Evolutionary conservation across 1,284 basidiomycete genomes (phyloP).

Genomic region (Kalmanozyma brasiliensis): DNA sequence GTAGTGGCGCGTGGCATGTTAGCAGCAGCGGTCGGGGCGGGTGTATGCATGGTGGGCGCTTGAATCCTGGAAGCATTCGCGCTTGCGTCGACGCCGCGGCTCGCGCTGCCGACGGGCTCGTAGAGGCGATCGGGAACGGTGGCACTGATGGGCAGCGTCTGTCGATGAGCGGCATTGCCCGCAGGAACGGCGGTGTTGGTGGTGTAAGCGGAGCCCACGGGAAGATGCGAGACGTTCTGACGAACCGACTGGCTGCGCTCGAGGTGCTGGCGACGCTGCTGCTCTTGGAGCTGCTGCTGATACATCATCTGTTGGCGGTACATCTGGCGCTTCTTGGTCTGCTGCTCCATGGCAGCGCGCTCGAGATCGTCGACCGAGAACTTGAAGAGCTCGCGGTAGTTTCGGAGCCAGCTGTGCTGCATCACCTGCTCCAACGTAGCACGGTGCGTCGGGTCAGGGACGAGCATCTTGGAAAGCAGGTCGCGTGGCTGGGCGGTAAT

Average conservation of each 20-base stretch:
- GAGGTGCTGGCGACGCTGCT: slow-evolving; percentile 51
- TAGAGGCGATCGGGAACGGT: slow-evolving; percentile 46
- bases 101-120: slow-evolving; percentile 38
- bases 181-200: slow-evolving; percentile 39
- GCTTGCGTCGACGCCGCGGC: slow-evolving; percentile 8
- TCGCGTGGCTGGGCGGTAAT: slow-evolving; percentile 65
- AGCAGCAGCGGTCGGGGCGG: not conserved
- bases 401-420: slow-evolving; percentile 65
- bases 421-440: slow-evolving; percentile 64
- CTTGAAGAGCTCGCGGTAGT: slow-evolving; percentile 66
- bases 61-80: slow-evolving; percentile 2
- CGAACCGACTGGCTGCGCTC: slow-evolving; percentile 51
- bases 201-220: slow-evolving; percentile 46
- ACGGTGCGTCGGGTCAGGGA: slow-evolving; percentile 62
- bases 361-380: slow-evolving; percentile 67
- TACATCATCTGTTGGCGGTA: slow-evolving; percentile 67
- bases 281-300: slow-evolving; percentile 64
- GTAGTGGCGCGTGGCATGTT: slow-evolving; percentile 19
- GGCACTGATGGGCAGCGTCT: slow-evolving; percentile 44
- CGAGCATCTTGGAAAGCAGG: slow-evolving; percentile 64
- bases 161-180: slow-evolving; percentile 26
- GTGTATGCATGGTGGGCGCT: slow-evolving; percentile 1
- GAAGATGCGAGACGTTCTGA: slow-evolving; percentile 35
- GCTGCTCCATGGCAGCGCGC: slow-evolving; percentile 66
- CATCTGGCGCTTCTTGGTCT: slow-evolving; percentile 65